Evolutionary conservation across 208 protist genomes (phyloP).

Genomic region (Wallacemonas sp.): DNA sequence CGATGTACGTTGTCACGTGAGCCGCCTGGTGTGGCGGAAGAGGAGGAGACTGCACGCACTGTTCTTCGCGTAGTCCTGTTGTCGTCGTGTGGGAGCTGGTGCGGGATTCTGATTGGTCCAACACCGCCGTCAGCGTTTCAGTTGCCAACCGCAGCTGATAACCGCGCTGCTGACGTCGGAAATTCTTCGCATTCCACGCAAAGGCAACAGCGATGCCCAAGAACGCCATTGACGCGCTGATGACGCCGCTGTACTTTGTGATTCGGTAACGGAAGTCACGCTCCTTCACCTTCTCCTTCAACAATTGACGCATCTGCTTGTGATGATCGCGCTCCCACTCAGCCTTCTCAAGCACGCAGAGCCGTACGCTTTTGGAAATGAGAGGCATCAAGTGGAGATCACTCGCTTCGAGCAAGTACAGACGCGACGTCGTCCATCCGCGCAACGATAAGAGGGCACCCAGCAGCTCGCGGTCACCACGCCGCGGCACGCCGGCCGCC

Average conservation of each 20-base stretch:
- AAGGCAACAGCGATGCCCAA: constrained; percentile 63
- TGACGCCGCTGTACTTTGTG: constrained; percentile 73
- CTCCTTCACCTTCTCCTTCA: constrained; percentile 74
- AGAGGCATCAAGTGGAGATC: constrained; percentile 75
- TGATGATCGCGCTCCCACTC: constrained; percentile 76
- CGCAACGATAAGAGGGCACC: constrained; percentile 74
- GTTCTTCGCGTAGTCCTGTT: background rate
- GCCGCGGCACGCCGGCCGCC: constrained; percentile 63
- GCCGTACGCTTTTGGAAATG: constrained; percentile 54
- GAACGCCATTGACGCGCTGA: constrained; percentile 64
- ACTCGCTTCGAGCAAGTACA: constrained; percentile 74
- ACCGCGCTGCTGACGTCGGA: constrained; percentile 40
- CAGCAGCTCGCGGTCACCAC: constrained; percentile 67
- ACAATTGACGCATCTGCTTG: constrained; percentile 56
- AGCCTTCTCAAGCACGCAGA: constrained; percentile 62
- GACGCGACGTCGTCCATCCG: constrained; percentile 75
- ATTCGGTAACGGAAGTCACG: constrained; percentile 60
- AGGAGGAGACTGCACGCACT: background rate
- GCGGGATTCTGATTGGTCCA: background rate
- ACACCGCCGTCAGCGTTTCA: constrained; percentile 31
- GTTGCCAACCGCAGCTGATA: constrained; percentile 54
- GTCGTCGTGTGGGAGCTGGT: constrained; percentile 5
- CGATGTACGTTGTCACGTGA: constrained; percentile 25
- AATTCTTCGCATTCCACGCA: constrained; percentile 71
- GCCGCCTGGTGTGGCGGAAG: constrained; percentile 14